Base-by-base conservation (phyloP, 495 filamentous ascomycete species). In the Hypoxylon fuscum region DNA sequence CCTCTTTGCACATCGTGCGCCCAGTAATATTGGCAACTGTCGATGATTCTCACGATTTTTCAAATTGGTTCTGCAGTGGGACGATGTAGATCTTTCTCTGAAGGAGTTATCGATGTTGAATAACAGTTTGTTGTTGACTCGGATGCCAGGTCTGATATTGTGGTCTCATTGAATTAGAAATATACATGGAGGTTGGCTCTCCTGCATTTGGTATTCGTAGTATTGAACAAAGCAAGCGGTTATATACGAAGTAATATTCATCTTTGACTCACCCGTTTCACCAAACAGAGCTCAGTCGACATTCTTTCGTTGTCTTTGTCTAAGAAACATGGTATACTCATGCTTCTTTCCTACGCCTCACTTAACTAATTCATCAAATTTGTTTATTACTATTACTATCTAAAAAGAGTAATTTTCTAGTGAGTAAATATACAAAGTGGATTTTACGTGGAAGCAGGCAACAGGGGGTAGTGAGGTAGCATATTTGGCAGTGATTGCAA, bases 401-500 rank as follows among this genome's bases (percentile, higher is more conserved):
- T 32, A 48, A 4, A 41, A 20, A 25, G 42, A 47, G 32, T 21
- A 45, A 48, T 37, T 4, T 44, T 17, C 14, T 15, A 31, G 7
- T 54, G 46, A 18, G 41, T 6, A 60, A 47, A 17, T 31, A 37
- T 15, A 18, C 22, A 25, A 27, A n/a, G n/a, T n/a, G 11, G 48
- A 42, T 49, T 23, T 45, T 3, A n/a, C 8, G 3, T 27, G 37
- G 12, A 31, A 51, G 25, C 18, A 61, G 49, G 59, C 8, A 27
- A 8, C 25, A 27, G 25, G 25, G 25, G 25, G 25, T 27, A 8
- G 25, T 27, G 4, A 27, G 25, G 59, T 62, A 62, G 59, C 37
- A 55, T 62, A 29, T 50, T 50, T 22, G 17, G 43, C 51, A 62
- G 42, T 48, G 20, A 62, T 50, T 62, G 51, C 51, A 50, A 62